Evolutionary conservation across 805 yeast genomes (phyloP), one percentile per base, ranked within the genome.

Genomic region (Zygoascus flipseniorum): DNA sequence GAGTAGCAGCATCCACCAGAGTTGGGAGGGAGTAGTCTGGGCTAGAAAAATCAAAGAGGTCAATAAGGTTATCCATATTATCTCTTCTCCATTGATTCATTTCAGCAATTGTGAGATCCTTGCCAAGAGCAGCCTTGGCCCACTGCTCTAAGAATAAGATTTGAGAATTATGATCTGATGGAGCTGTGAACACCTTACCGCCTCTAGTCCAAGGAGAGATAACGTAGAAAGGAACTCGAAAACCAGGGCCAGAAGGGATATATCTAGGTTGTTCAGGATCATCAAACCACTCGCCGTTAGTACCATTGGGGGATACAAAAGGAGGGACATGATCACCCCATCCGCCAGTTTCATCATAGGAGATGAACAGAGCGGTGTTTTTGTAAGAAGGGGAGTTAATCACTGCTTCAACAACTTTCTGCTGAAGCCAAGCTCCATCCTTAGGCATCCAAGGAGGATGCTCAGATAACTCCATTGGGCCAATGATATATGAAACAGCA

Each of bases 301-400:
- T 62, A 14, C 64, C 65, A 44, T 56, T 53, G 41, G 61, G 62
- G 26, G 65, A 31, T 16, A 55, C 46, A 54, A 56, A 59, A 20
- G 65, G 65, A 18, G 53, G 53, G 39, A 62, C 65, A 47, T 62
- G 65, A 50, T 60, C 65, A 48, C 64, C 64, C 58, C 58, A 62
- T 50, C 64, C 65, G 20, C 65, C 65, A 47, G 65, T 59, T 50
- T 62, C 65, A 49, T 62, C 65, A 47, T 61, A 62, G 13, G 63
- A 54, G 41, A 59, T 53, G 35, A 62, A 35, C 23, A 62, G 52
- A 19, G 53, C 62, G 31, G 65, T 60, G 32, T 56, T 54, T 43
- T 61, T 59, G 50, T 58, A 58, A 10, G 35, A 31, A n/a, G 58
- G 65, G 5, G 60, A 53, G 35, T 53, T 53, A 20, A 45, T 50